phyloP scores from a whole-genome alignment of 305 asterid genomes.

The Ajuga reptans region DNA sequence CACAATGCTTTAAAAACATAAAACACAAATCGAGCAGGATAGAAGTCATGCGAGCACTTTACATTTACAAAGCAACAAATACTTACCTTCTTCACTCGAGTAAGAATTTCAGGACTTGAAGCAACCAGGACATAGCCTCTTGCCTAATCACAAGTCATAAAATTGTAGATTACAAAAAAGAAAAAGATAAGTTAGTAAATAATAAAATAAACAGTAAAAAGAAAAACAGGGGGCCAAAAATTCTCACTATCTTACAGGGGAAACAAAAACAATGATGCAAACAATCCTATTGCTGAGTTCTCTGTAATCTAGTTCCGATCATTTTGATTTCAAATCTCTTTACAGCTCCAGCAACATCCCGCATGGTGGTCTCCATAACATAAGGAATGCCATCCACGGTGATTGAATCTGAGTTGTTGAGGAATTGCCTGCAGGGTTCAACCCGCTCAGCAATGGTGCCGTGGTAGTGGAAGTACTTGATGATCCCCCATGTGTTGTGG shows the following conservation, averaged over 20 bases:
- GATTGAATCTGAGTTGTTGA: constrained; percentile 31
- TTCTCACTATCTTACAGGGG: background rate
- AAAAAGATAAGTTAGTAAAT: no score
- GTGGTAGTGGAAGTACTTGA: constrained; percentile 71
- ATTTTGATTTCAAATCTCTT: constrained; percentile 62
- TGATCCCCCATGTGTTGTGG: constrained; percentile 54
- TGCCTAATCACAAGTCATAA: no score
- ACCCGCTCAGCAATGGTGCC: constrained; percentile 60
- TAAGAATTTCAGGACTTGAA: no score
- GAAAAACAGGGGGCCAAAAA: no score
- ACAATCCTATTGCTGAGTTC: constrained; percentile 40
- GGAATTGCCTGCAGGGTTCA: constrained; percentile 52
- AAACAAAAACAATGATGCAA: background rate
- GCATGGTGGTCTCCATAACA: constrained; percentile 48
- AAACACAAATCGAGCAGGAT: no score
- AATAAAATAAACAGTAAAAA: no score
- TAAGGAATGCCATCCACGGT: constrained; percentile 49
- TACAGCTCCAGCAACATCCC: constrained; percentile 49
- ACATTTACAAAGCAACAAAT: no score
- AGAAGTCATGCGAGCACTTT: no score
- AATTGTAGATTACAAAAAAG: no score
- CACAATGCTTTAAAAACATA: no score
- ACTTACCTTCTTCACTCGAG: no score
- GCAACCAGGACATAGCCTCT: no score
- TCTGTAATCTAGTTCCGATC: constrained; percentile 54